These are phyloP conservation scores for Chlorella vulgaris DNA, from an alignment of 139 green algal species.

Conservation along the genomic window DNA sequence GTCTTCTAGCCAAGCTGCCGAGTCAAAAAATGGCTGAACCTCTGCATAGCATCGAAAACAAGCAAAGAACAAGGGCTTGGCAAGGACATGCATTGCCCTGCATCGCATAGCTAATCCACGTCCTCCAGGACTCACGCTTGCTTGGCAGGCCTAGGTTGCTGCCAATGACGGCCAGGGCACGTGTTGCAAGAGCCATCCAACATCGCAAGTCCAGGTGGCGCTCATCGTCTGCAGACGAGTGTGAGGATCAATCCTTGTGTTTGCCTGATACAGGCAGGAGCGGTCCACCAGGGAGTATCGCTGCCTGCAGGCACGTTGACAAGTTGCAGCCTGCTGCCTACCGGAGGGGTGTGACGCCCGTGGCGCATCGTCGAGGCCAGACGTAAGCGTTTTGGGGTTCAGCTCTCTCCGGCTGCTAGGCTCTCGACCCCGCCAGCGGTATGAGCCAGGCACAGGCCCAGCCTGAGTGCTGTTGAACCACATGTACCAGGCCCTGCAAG, in stretches of 20 bases:
- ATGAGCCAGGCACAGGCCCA: constrained; percentile 66
- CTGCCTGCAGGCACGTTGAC: too few species aligned
- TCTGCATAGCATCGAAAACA: background rate
- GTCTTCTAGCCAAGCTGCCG: constrained; percentile 52
- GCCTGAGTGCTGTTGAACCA: constrained; percentile 89
- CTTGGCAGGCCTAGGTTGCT: constrained; percentile 32
- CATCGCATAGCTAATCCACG: background rate
- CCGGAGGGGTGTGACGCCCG: constrained; percentile 85
- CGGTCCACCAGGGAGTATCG: too few species aligned
- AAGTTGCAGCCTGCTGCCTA: too few species aligned
- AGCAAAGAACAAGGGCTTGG: too few species aligned
- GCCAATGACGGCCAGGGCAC: constrained; percentile 61
- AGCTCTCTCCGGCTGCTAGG: constrained; percentile 67
- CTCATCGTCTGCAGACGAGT: constrained; percentile 55
- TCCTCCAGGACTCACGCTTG: background rate
- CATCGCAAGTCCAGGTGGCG: constrained; percentile 91
- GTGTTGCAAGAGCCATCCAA: constrained; percentile 87
- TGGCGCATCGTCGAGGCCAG: constrained; percentile 93
- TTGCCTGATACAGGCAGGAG: too few species aligned
- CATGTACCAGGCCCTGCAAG: constrained; percentile 71
- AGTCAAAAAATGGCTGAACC: constrained; percentile 32
- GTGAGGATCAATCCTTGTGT: background rate
- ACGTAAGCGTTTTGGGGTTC: constrained; percentile 93
- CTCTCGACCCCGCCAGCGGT: constrained; percentile 74
- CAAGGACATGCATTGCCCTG: background rate